Evolutionary conservation across 2,329 filamentous ascomycete species (phyloP), one percentile per base, ranked within the genome.

Genomic region (Exophiala sideris): DNA sequence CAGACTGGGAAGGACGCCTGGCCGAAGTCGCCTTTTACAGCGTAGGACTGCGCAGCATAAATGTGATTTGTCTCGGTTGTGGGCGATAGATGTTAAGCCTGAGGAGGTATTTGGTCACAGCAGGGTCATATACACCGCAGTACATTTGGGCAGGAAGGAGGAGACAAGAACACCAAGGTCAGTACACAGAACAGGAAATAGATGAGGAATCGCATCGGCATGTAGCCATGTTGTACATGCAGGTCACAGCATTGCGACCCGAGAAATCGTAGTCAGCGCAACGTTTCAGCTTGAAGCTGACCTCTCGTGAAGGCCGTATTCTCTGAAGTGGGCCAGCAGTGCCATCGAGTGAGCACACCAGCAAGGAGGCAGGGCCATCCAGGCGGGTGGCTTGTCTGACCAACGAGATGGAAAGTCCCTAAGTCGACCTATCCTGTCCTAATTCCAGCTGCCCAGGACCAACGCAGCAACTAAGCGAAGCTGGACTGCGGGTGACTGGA

Each of bases 211-310:
- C 29, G 18, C 29, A 35, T 16, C 45, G 29, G 34, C 33, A 34
- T 12, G 35, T 48, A 18, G 38, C 18, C 33, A 10, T 8, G 39
- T 21, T 46, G 20, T 38, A 35, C 18, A 33, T 24, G 21, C 47
- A 35, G 42, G 51, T 45, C 49, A 40, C 36, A 45, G 36, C 35
- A 56, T 52, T 45, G 39, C 51, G 47, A 42, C 52, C 45, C 33
- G 45, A 33, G 16, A 21, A 38, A 45, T 53, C 33, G 46, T 50
- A 53, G 54, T 60, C 54, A 60, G 54, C 50, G 42, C 45, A 50
- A 45, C 36, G 57, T 60, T 60, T 60, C 57, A 59, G 50, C 54
- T 54, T 55, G 47, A 44, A 21, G 21, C 12, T 14, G 33, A 51
- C 48, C 57, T 50, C 20, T 57, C 24, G 33, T 52, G 48, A 54